Percentiles rank a stretch among this genome's conserved stretches.
Conservation (phyloP, 371 early-diverging fungal species). For the Mortierella sp. region DNA sequence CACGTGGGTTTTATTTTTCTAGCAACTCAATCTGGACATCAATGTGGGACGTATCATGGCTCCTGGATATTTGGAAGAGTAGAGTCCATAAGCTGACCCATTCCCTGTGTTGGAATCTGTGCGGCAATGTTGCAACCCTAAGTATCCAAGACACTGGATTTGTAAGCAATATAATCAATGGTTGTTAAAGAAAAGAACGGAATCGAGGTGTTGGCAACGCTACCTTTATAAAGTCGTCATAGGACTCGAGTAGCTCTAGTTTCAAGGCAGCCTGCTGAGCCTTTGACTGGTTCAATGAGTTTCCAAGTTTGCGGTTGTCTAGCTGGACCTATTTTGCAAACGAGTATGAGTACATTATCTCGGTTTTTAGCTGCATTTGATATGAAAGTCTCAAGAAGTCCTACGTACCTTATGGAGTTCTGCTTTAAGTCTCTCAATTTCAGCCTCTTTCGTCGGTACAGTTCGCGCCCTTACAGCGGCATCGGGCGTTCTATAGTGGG, state of each 20-base stretch:
- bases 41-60: background rate
- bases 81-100: slow-evolving; percentile 19
- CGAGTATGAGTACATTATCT: background rate
- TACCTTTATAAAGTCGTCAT: slow-evolving; percentile 44
- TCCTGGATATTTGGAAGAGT: slow-evolving; percentile 17
- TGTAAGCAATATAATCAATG: background rate
- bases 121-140: slow-evolving; percentile 22
- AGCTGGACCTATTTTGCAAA: slow-evolving; percentile 21
- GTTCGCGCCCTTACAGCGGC: slow-evolving; percentile 44
- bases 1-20: background rate
- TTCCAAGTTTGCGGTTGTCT: slow-evolving; percentile 41
- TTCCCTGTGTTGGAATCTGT: slow-evolving; percentile 14
- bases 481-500: slow-evolving; percentile 25
- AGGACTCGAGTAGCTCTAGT: slow-evolving; percentile 29
- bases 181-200: background rate
- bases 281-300: slow-evolving; percentile 31
- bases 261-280: slow-evolving; percentile 34
- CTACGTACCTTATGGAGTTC: slow-evolving; percentile 33
- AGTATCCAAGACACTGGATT: background rate
- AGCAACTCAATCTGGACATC: too few relatives aligned
- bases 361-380: background rate
- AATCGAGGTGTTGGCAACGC: background rate
- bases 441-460: slow-evolving; percentile 48
- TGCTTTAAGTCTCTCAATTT: slow-evolving; percentile 42
- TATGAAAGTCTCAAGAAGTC: background rate